These are phyloP conservation scores for Kwoniella shandongensis DNA, from an alignment of 768 basidiomycete species.

Conservation along the genomic window DNA sequence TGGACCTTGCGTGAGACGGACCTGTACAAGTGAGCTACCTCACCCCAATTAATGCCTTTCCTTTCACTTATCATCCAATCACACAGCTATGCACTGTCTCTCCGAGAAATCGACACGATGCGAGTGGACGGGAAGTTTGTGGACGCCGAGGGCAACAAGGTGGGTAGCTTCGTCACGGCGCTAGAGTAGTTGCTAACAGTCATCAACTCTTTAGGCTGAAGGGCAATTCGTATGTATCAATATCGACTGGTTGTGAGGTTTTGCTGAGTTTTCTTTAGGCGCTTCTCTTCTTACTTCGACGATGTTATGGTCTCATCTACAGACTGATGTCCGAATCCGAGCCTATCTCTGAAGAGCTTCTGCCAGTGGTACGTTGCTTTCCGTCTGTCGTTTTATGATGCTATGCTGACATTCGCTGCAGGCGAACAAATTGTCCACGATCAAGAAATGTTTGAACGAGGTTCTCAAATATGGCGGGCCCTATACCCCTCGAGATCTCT, in stretches of 20 bases:
- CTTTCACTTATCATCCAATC: not conserved
- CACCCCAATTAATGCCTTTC: not conserved
- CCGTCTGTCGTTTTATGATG: not conserved
- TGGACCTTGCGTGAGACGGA: slow-evolving; percentile 87
- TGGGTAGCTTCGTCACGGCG: not conserved
- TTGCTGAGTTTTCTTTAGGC: slow-evolving; percentile 60
- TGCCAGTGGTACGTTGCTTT: slow-evolving; percentile 72
- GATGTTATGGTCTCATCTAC: slow-evolving; percentile 96
- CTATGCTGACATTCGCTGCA: slow-evolving; percentile 45
- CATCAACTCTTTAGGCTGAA: slow-evolving; percentile 58
- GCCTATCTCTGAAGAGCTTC: slow-evolving; percentile 95
- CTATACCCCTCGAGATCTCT: slow-evolving; percentile 85
- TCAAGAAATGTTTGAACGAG: slow-evolving; percentile 95
- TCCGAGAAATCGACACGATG: slow-evolving; percentile 97
- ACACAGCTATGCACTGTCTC: slow-evolving; percentile 79
- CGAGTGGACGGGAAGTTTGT: slow-evolving; percentile 95
- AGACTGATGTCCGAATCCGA: slow-evolving; percentile 88
- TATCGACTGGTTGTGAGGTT: not conserved
- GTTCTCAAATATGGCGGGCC: slow-evolving; percentile 93
- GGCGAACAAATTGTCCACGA: slow-evolving; percentile 95
- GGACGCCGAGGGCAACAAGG: slow-evolving; percentile 81
- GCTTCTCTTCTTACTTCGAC: slow-evolving; percentile 81
- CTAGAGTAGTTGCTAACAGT: not conserved
- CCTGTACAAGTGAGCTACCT: slow-evolving; percentile 52
- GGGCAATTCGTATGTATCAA: slow-evolving; percentile 84